Evolutionary conservation across 2,329 filamentous ascomycete genomes (phyloP).

Genomic region (Neurospora sp.): DNA sequence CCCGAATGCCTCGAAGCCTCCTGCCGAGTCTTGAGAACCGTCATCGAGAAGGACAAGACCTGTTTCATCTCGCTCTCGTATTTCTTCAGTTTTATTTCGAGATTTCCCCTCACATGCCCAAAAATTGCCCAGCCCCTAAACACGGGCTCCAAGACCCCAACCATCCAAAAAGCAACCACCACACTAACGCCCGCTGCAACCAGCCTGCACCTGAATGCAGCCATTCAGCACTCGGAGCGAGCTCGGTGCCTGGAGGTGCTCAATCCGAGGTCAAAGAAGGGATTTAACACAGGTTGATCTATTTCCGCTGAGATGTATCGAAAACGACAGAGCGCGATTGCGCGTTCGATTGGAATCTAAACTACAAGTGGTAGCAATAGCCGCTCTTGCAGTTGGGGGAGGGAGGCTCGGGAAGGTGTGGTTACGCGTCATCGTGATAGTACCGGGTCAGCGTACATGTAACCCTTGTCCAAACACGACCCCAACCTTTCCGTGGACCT

Average conservation of each 20-base stretch:
- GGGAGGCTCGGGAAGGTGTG: not conserved
- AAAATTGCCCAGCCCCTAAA: not conserved
- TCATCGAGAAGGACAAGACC: not conserved
- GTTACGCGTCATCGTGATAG: not conserved
- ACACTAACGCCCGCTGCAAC: not conserved
- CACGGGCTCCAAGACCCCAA: not conserved
- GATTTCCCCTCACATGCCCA: not conserved
- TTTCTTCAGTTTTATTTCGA: not conserved
- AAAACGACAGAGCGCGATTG: not conserved
- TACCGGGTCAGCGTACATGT: not conserved
- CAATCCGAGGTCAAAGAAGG: not conserved
- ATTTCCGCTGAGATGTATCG: not conserved
- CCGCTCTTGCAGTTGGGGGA: not conserved
- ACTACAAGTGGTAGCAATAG: not conserved
- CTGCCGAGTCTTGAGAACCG: not conserved
- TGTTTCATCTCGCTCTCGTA: not conserved
- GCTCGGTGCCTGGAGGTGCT: not conserved
- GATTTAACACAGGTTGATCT: not conserved
- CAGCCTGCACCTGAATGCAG: not conserved
- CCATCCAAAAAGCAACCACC: not conserved
- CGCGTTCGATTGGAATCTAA: not conserved
- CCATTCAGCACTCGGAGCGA: not conserved
- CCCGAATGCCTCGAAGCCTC: not conserved
- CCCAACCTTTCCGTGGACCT: not conserved
- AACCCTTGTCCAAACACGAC: not conserved